phyloP scores from a whole-genome alignment of 768 basidiomycete species.

The Chalciporus sphaerocephalus region DNA sequence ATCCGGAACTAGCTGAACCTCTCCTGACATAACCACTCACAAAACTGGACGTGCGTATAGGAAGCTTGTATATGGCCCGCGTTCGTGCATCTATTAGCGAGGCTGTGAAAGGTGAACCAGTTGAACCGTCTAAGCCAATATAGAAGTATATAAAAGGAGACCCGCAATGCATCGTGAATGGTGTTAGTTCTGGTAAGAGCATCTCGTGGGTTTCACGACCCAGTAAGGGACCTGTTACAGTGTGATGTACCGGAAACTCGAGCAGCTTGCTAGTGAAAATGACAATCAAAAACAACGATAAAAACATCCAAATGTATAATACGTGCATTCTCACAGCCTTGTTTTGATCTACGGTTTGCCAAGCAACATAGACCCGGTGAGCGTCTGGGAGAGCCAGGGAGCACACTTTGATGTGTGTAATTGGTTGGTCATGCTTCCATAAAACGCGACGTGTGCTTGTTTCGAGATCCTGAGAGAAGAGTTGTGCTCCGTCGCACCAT shows the following conservation, averaged over 20 bases:
- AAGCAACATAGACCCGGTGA: too few relatives aligned
- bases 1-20: neutral
- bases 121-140: conserved; percentile 13
- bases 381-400: too few relatives aligned
- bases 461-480: too few relatives aligned
- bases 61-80: conserved; percentile 15
- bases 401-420: too few relatives aligned
- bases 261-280: conserved; percentile 16
- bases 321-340: too few relatives aligned
- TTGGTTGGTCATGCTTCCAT: too few relatives aligned
- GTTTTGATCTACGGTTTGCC: too few relatives aligned
- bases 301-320: too few relatives aligned
- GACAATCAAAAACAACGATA: conserved; percentile 5
- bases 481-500: too few relatives aligned
- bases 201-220: conserved; percentile 14
- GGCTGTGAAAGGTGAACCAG: conserved; percentile 8
- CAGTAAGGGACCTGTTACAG: conserved; percentile 5
- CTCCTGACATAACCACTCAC: conserved; percentile 7
- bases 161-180: conserved; percentile 15
- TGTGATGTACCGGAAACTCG: conserved; percentile 17
- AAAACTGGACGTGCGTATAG: conserved; percentile 9
- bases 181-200: conserved; percentile 15
- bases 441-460: too few relatives aligned
- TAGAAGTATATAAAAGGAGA: conserved; percentile 17
- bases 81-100: conserved; percentile 17